A percentile compares a stretch with the other conserved stretches of the same genome.
Conservation (phyloP, 164 flowering plant species). For the Kingdonia uniflora region DNA sequence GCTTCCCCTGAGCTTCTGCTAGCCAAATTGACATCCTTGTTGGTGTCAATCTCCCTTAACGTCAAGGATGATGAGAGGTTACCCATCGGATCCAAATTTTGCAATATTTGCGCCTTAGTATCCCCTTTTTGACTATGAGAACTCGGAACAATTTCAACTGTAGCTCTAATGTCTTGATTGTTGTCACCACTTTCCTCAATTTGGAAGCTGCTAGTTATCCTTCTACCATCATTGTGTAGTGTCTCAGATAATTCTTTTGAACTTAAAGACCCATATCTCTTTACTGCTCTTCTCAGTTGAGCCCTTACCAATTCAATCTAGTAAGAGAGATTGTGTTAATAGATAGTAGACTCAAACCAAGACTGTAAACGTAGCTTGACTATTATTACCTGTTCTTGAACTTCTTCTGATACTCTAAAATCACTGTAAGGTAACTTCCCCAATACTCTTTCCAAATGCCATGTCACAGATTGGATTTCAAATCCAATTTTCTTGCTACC, state of each 20-base stretch:
- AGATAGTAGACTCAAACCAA: background rate
- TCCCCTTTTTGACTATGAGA: conserved; percentile 5
- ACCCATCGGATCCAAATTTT: conserved; percentile 15
- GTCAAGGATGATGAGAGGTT: too few relatives aligned
- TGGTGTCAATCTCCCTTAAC: conserved; percentile 18
- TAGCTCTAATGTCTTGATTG: conserved; percentile 19
- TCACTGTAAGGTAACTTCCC: conserved; percentile 47
- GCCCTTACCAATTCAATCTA: conserved; percentile 75
- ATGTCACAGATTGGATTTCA: conserved; percentile 68
- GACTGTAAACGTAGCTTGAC: background rate
- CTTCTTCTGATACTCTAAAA: conserved; percentile 80
- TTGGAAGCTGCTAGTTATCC: conserved; percentile 18
- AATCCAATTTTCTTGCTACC: conserved; percentile 40
- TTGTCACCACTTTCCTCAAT: conserved; percentile 18
- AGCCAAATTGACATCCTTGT: conserved; percentile 12
- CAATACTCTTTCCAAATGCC: conserved; percentile 68
- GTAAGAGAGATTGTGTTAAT: conserved; percentile 4
- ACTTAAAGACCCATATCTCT: conserved; percentile 47
- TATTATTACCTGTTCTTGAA: conserved; percentile 69
- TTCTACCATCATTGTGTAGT: background rate
- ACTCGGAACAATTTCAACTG: conserved; percentile 16
- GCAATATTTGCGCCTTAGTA: conserved; percentile 9
- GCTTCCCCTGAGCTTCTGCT: conserved; percentile 24
- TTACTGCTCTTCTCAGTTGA: conserved; percentile 77
- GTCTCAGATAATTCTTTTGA: conserved; percentile 19